These are phyloP conservation scores for Linum usitatissimum DNA, from an alignment of 345 rosid genomes.

Conservation along the genomic window DNA sequence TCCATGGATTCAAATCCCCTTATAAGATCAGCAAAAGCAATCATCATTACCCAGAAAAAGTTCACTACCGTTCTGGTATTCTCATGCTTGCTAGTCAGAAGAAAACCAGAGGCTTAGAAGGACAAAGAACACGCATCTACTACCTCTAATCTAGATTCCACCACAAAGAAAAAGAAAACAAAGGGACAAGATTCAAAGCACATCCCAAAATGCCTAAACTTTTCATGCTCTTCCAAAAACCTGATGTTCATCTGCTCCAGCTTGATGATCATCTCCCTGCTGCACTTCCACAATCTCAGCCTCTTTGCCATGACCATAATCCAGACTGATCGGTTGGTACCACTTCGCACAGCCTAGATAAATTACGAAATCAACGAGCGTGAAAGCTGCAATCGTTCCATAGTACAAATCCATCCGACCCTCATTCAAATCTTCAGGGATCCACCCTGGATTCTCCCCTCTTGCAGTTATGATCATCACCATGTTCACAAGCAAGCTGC, in stretches of 20 bases:
- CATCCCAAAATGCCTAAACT: too few species aligned
- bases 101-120: too few species aligned
- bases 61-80: too few species aligned
- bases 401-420: constrained; percentile 81
- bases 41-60: too few species aligned
- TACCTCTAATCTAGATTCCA: too few species aligned
- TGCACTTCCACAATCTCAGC: constrained; percentile 10
- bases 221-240: not conserved
- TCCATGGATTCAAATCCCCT: too few species aligned
- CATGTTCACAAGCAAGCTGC: constrained; percentile 59
- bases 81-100: too few species aligned
- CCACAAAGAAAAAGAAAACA: too few species aligned
- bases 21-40: too few species aligned
- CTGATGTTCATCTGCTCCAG: not conserved
- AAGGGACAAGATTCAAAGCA: too few species aligned
- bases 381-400: constrained; percentile 46
- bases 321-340: constrained; percentile 58
- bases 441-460: constrained; percentile 61
- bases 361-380: constrained; percentile 53
- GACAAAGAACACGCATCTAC: too few species aligned
- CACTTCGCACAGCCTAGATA: constrained; percentile 59
- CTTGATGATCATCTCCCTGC: constrained; percentile 8
- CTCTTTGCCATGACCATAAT: constrained; percentile 17
- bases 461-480: constrained; percentile 53
- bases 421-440: constrained; percentile 48